Base-by-base conservation (phyloP, 164 flowering plant genomes). In the Platanus orientalis region DNA sequence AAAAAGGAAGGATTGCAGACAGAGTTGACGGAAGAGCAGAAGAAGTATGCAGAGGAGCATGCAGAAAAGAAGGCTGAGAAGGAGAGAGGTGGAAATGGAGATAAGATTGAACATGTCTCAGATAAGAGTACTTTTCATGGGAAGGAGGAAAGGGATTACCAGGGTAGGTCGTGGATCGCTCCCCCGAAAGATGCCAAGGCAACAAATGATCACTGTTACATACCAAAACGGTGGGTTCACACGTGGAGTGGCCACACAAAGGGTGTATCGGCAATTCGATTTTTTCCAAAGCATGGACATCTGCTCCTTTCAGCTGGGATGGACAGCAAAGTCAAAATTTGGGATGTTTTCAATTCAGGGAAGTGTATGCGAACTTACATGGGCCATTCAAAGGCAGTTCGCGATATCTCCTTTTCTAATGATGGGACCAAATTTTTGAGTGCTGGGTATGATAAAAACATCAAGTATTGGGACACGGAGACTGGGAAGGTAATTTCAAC, bases 171-270 rank as follows among this genome's bases (percentile, higher is more conserved):
- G 0, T 94, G 99, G 99, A 89, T 91, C 76, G 81, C 88, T 0
- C 90, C 97, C 0, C 97, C 99, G 0, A 94, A 91, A 63, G 99
- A 89, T 65, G 92, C 87, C 0, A 94, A 94, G 73, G 93, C 97
- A 0, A 63, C 73, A 5, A 89, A 85, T 67, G 97, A 91, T 40
- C 91, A 88, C 67, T 89, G 99, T 69, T 94, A 88, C 71, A 89
- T 91, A 30, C 97, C 99, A 0, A 94, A 94, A 78, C 77, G 96
- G 58, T 71, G 78, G 81, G 82, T 86, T 34, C 99, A 89, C 64
- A 94, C 99, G 1, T 94, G 99, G 97, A 91, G 97, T 72, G 97
- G 99, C 28, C 99, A 94, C 71, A 94, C 96, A 0, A 91, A 86
- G 72, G 99, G 99, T 29, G 99, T 91, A 39, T 83, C 97, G 0